These are phyloP conservation scores for Phialophora tarda DNA, from an alignment of 2,329 filamentous ascomycete species.

Conservation along the genomic window DNA sequence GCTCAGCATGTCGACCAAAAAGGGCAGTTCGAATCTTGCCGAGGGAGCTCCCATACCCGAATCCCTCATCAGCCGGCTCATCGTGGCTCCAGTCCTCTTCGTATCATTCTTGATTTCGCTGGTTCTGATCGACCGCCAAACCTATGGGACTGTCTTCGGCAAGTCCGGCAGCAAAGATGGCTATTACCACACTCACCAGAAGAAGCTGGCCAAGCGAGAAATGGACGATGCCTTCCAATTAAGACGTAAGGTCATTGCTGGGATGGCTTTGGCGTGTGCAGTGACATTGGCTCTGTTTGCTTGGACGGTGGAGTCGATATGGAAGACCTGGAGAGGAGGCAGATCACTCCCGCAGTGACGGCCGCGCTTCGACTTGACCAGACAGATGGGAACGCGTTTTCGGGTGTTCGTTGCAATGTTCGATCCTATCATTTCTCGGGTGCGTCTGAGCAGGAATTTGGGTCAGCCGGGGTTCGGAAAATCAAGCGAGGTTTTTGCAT, in stretches of 20 bases:
- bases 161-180: slow-evolving; percentile 43
- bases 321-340: slow-evolving; percentile 29
- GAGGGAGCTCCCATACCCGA: slow-evolving; percentile 30
- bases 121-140: slow-evolving; percentile 65
- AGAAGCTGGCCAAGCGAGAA: slow-evolving; percentile 67
- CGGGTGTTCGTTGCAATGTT: neutral
- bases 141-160: slow-evolving; percentile 55
- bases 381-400: neutral
- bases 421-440: slow-evolving; percentile 34
- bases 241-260: slow-evolving; percentile 60
- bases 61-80: slow-evolving; percentile 39
- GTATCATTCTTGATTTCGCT: slow-evolving; percentile 70
- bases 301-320: slow-evolving; percentile 34
- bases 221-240: slow-evolving; percentile 68
- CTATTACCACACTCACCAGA: slow-evolving; percentile 63
- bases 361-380: neutral
- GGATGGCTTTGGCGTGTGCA: slow-evolving; percentile 51
- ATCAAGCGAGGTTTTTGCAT: neutral
- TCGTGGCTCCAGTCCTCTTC: slow-evolving; percentile 69
- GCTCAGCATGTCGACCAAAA: slow-evolving; percentile 22
- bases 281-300: slow-evolving; percentile 41
- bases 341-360: neutral
- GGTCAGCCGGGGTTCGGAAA: slow-evolving; percentile 12
- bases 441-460: slow-evolving; percentile 28
- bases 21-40: slow-evolving; percentile 3